A percentile compares a stretch with the other conserved stretches of the same genome.
Evolutionary conservation across 257 asterid species (phyloP).

Genomic region (Przewalskia tangutica): DNA sequence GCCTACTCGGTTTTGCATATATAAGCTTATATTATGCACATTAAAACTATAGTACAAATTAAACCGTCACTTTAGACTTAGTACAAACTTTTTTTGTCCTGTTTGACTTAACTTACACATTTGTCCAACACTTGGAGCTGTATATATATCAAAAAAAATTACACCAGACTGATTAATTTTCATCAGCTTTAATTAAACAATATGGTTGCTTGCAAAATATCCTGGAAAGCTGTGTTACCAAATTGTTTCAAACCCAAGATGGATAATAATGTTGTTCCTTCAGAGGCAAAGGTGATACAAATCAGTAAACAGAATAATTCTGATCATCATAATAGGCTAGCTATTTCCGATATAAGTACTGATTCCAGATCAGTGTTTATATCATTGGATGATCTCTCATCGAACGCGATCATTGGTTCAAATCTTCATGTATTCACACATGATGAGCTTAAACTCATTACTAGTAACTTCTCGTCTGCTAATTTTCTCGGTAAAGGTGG

Average conservation of each 20-base stretch:
- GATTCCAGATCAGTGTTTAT: constrained; percentile 38
- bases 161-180: not conserved
- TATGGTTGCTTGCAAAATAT: constrained; percentile 9
- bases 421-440: constrained; percentile 63
- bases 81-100: not conserved
- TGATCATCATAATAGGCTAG: constrained; percentile 27
- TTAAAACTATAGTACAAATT: not conserved
- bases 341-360: constrained; percentile 45
- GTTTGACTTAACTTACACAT: not conserved
- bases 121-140: not conserved
- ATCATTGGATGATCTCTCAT: constrained; percentile 47
- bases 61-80: not conserved
- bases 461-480: constrained; percentile 34
- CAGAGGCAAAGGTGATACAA: constrained; percentile 4
- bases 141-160: too few relatives aligned
- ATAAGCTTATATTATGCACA: not conserved
- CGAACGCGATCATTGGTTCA: constrained; percentile 41
- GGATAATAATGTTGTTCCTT: not conserved
- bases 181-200: not conserved
- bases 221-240: constrained; percentile 8
- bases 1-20: not conserved
- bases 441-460: constrained; percentile 37
- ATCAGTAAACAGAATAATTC: constrained; percentile 14
- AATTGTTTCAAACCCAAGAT: constrained; percentile 17
- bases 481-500: constrained; percentile 84